These are phyloP conservation scores for Puccinia horiana DNA, from an alignment of 1,284 basidiomycete species.

Conservation along the genomic window DNA sequence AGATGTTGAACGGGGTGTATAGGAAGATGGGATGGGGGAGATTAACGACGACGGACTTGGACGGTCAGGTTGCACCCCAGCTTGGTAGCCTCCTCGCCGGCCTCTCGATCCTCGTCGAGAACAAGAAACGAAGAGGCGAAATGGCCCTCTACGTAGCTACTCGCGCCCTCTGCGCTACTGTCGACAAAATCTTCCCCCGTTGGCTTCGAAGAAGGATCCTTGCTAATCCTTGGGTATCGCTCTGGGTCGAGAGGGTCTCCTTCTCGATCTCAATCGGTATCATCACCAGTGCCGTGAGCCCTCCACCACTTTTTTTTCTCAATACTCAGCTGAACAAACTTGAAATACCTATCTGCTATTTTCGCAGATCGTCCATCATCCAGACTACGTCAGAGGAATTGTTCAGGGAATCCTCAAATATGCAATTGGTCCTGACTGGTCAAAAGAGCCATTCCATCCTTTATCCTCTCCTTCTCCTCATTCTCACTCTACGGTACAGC, in stretches of 20 bases:
- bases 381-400: constrained; percentile 52
- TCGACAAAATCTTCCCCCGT: constrained; percentile 51
- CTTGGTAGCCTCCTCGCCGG: constrained; percentile 53
- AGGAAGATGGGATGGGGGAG: constrained; percentile 42
- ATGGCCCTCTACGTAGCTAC: constrained; percentile 60
- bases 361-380: constrained; percentile 51
- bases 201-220: constrained; percentile 42
- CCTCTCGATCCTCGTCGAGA: constrained; percentile 58
- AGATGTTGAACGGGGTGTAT: constrained; percentile 24
- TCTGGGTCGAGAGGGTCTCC: constrained; percentile 51
- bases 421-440: constrained; percentile 47
- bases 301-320: not conserved
- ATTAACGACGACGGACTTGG: constrained; percentile 55
- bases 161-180: constrained; percentile 56
- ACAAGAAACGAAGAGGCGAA: constrained; percentile 58
- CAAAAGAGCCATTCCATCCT: not conserved
- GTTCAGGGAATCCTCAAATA: constrained; percentile 51
- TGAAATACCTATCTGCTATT: not conserved
- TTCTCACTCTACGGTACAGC: not conserved
- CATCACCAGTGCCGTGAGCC: constrained; percentile 41
- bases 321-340: not conserved
- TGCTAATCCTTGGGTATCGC: constrained; percentile 37
- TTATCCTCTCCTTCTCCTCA: not conserved
- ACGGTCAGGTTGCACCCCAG: constrained; percentile 49
- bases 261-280: constrained; percentile 52